These are phyloP conservation scores for Ogataea ramenticola DNA, from an alignment of 805 yeast species.

Conservation along the genomic window DNA sequence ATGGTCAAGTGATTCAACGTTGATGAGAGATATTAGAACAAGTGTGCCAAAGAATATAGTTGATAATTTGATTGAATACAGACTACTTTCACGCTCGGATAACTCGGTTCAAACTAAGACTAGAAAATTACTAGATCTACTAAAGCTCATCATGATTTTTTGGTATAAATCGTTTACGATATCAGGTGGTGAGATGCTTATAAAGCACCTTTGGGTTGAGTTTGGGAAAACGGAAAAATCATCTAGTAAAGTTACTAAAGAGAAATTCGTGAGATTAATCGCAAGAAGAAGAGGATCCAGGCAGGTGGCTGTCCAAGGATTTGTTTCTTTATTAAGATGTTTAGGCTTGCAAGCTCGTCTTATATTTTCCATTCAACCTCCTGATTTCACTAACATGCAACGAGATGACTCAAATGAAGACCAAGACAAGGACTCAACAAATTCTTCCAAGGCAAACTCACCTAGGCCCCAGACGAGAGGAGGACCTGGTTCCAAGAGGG, in stretches of 20 bases:
- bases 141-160: slow-evolving; percentile 55
- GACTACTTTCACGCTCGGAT: slow-evolving; percentile 12
- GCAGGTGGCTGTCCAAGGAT: slow-evolving; percentile 83
- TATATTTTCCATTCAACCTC: slow-evolving; percentile 82
- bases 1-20: slow-evolving; percentile 56
- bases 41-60: slow-evolving; percentile 41
- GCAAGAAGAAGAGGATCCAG: slow-evolving; percentile 54
- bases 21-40: slow-evolving; percentile 34
- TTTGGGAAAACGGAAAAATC: slow-evolving; percentile 18
- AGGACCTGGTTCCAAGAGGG: slow-evolving; percentile 3
- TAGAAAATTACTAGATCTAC: slow-evolving; percentile 66
- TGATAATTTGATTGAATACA: slow-evolving; percentile 33
- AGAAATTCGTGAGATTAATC: slow-evolving; percentile 37
- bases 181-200: slow-evolving; percentile 27
- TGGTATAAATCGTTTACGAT: slow-evolving; percentile 46
- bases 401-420: slow-evolving; percentile 15
- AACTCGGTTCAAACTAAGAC: slow-evolving; percentile 36
- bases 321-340: slow-evolving; percentile 67
- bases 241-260: slow-evolving; percentile 25
- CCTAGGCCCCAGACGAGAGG: slow-evolving; percentile 1
- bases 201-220: slow-evolving; percentile 43
- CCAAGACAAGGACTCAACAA: slow-evolving; percentile 8
- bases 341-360: slow-evolving; percentile 66
- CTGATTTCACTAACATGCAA: slow-evolving; percentile 57
- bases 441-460: not conserved